These are phyloP conservation scores for Aspergillus tamarii DNA, from an alignment of 2,329 filamentous ascomycete genomes.

Conservation along the genomic window DNA sequence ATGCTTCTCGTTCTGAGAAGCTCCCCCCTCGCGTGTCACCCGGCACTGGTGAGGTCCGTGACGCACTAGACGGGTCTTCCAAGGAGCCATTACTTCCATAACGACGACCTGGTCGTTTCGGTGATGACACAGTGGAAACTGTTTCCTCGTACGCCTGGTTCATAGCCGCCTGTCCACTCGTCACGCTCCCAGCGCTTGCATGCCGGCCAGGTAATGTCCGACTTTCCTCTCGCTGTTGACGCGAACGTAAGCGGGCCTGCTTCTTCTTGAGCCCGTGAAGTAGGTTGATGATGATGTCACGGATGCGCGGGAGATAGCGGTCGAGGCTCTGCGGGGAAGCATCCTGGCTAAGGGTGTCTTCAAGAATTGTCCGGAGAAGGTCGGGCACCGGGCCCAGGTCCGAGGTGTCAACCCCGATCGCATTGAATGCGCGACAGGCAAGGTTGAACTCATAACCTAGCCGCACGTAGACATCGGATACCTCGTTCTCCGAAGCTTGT, in stretches of 20 bases:
- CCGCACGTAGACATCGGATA: slow-evolving; percentile 97
- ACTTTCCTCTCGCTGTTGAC: slow-evolving; percentile 55
- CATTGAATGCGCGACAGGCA: slow-evolving; percentile 92
- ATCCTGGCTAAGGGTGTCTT: slow-evolving; percentile 95
- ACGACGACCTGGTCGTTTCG: slow-evolving; percentile 39
- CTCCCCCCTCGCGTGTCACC: slow-evolving; percentile 32
- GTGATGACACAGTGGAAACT: slow-evolving; percentile 34
- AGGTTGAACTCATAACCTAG: slow-evolving; percentile 99
- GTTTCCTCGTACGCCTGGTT: slow-evolving; percentile 50
- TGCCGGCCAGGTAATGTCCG: slow-evolving; percentile 43
- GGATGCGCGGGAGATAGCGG: slow-evolving; percentile 88
- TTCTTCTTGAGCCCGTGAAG: slow-evolving; percentile 96
- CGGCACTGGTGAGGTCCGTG: slow-evolving; percentile 35
- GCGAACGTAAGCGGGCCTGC: slow-evolving; percentile 78
- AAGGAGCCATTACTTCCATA: slow-evolving; percentile 44
- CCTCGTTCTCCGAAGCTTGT: slow-evolving; percentile 87
- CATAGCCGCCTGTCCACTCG: slow-evolving; percentile 47
- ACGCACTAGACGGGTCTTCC: slow-evolving; percentile 33
- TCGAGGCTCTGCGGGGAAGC: slow-evolving; percentile 92
- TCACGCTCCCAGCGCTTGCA: slow-evolving; percentile 52
- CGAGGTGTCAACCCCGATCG: slow-evolving; percentile 92
- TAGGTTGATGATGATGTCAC: slow-evolving; percentile 98
- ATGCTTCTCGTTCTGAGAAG: slow-evolving; percentile 44
- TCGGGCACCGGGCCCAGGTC: slow-evolving; percentile 96
- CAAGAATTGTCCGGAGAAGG: slow-evolving; percentile 82